phyloP scores from a whole-genome alignment of 2,329 filamentous ascomycete genomes.

The Pyrenophora tritici-repentis region DNA sequence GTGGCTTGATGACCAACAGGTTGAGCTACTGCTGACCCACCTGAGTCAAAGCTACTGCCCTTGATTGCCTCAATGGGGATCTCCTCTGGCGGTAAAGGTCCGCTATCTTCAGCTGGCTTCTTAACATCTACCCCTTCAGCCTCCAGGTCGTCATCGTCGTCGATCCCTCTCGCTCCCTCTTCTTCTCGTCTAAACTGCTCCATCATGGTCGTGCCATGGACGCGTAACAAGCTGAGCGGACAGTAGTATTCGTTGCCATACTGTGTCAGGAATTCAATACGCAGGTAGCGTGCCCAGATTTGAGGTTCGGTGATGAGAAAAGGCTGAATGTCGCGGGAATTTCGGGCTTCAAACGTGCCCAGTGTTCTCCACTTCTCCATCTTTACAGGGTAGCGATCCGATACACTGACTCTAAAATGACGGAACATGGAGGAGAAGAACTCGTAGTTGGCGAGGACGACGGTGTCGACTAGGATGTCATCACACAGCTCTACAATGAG shows the following conservation, averaged over 20 bases:
- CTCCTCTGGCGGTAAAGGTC: constrained; percentile 24
- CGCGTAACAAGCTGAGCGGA: constrained; percentile 83
- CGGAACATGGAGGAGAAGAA: constrained; percentile 98
- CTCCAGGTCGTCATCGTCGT: constrained; percentile 63
- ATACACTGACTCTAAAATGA: constrained; percentile 87
- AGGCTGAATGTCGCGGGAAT: constrained; percentile 90
- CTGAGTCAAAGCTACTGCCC: constrained; percentile 5
- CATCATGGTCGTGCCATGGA: constrained; percentile 94
- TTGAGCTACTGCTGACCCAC: neutral
- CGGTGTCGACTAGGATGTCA: constrained; percentile 82
- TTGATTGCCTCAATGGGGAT: constrained; percentile 25
- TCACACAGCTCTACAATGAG: constrained; percentile 93
- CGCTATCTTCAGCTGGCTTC: constrained; percentile 43
- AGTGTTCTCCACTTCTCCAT: constrained; percentile 87
- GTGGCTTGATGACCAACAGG: neutral
- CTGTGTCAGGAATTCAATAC: constrained; percentile 89
- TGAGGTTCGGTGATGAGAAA: constrained; percentile 93
- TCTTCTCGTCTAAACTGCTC: constrained; percentile 90
- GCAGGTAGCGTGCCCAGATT: constrained; percentile 93
- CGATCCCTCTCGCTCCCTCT: constrained; percentile 63
- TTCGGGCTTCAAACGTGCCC: constrained; percentile 87
- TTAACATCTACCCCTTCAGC: constrained; percentile 47
- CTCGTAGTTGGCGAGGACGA: constrained; percentile 98
- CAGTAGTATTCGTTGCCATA: constrained; percentile 98
- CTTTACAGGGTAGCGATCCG: constrained; percentile 93